Conservation (phyloP, 83 land plant genomes). For the Picea abies region DNA sequence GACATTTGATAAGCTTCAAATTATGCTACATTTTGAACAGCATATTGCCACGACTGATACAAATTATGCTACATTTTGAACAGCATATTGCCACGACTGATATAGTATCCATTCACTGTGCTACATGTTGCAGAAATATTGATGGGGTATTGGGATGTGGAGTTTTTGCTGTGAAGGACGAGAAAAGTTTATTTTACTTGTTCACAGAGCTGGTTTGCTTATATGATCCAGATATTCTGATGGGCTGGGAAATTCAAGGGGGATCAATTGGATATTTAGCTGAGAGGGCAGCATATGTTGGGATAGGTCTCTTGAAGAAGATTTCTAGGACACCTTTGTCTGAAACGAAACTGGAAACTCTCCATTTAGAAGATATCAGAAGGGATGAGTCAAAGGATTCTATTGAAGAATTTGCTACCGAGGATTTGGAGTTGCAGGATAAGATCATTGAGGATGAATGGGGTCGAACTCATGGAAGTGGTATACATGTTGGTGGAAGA, state of each 20-base stretch:
- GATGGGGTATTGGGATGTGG: conserved; percentile 70
- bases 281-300: conserved; percentile 84
- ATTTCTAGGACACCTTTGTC: conserved; percentile 71
- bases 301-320: conserved; percentile 62
- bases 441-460: conserved; percentile 87
- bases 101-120: neutral
- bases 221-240: conserved; percentile 87
- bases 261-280: conserved; percentile 88
- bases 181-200: conserved; percentile 55
- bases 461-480: conserved; percentile 98
- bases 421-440: conserved; percentile 23
- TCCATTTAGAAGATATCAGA: conserved; percentile 17
- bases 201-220: conserved; percentile 59
- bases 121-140: conserved; percentile 43
- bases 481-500: conserved; percentile 88
- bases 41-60: neutral
- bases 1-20: neutral
- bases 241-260: conserved; percentile 98
- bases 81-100: neutral
- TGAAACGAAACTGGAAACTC: conserved; percentile 26
- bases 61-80: too few relatives aligned
- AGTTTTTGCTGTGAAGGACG: conserved; percentile 49
- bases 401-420: conserved; percentile 16
- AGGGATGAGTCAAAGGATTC: conserved; percentile 14
- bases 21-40: neutral